Evolutionary conservation across 768 basidiomycete species (phyloP).

Genomic region (Hypholoma sublateritium): DNA sequence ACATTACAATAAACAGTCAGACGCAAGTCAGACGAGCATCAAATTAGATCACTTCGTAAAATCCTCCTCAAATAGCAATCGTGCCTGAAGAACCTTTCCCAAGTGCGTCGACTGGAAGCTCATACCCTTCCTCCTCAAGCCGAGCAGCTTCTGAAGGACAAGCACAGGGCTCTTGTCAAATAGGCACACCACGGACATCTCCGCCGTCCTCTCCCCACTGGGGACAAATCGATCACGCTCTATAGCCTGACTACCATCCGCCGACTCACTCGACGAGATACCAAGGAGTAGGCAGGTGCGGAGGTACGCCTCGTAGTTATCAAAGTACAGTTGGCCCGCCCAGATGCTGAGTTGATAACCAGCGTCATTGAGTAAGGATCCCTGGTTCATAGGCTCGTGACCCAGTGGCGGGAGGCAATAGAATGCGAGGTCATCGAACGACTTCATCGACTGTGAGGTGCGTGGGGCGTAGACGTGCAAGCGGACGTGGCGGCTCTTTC

Average conservation of each 20-base stretch:
- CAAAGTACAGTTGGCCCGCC: slow-evolving; percentile 45
- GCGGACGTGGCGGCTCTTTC: slow-evolving; percentile 27
- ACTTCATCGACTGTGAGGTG: slow-evolving; percentile 28
- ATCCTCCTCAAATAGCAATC: slow-evolving; percentile 10
- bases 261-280: slow-evolving; percentile 20
- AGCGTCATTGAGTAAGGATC: slow-evolving; percentile 10
- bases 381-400: slow-evolving; percentile 1
- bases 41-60: slow-evolving; percentile 1
- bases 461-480: slow-evolving; percentile 45
- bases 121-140: slow-evolving; percentile 37
- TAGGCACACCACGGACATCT: slow-evolving; percentile 16
- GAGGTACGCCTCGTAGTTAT: slow-evolving; percentile 29
- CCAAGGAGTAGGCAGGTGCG: slow-evolving; percentile 36
- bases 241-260: slow-evolving; percentile 8
- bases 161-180: slow-evolving; percentile 36
- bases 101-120: slow-evolving; percentile 36
- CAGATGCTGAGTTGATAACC: slow-evolving; percentile 40
- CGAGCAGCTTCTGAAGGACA: slow-evolving; percentile 32
- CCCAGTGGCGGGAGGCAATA: slow-evolving; percentile 23
- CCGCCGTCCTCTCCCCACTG: slow-evolving; percentile 16
- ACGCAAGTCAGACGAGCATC: too few relatives aligned
- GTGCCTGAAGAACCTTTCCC: slow-evolving; percentile 34
- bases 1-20: too few relatives aligned
- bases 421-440: slow-evolving; percentile 36
- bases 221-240: slow-evolving; percentile 33